A percentile compares a stretch with the other conserved stretches of the same genome.
These are phyloP conservation scores for Penicillium sp. DNA, from an alignment of 2,329 filamentous ascomycete genomes.

Conservation along the genomic window DNA sequence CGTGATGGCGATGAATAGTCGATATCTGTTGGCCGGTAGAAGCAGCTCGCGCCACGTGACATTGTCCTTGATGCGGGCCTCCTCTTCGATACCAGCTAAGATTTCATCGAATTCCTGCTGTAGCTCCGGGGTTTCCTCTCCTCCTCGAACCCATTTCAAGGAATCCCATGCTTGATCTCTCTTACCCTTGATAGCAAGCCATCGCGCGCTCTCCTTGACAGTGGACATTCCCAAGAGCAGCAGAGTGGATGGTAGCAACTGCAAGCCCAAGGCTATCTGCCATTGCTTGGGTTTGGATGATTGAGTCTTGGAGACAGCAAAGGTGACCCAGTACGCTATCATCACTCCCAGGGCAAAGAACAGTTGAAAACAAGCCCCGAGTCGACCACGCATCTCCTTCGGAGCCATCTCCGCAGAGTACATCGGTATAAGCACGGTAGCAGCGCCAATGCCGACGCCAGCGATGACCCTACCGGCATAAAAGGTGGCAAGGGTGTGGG, in stretches of 20 bases:
- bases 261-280: constrained; percentile 55
- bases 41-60: constrained; percentile 55
- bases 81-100: constrained; percentile 53
- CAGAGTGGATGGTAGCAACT: constrained; percentile 55
- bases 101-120: constrained; percentile 44
- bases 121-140: constrained; percentile 43
- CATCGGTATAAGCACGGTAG: constrained; percentile 48
- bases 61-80: constrained; percentile 51
- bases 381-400: constrained; percentile 46
- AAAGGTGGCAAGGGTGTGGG: constrained; percentile 49
- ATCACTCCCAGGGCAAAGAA: constrained; percentile 46
- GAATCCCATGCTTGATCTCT: constrained; percentile 54
- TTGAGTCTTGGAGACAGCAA: constrained; percentile 51
- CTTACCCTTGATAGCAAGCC: constrained; percentile 54
- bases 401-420: constrained; percentile 49
- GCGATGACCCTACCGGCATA: constrained; percentile 54
- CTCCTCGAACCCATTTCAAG: constrained; percentile 59
- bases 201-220: constrained; percentile 54
- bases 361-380: constrained; percentile 45
- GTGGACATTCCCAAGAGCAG: constrained; percentile 56
- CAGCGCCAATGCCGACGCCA: constrained; percentile 53
- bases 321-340: constrained; percentile 54
- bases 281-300: constrained; percentile 50
- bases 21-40: constrained; percentile 53
- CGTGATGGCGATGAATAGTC: constrained; percentile 56